A percentile compares a stretch with the other conserved stretches of the same genome.
Evolutionary conservation across 169 alveolate genomes (phyloP).

Genomic region (Eimeria sp.): DNA sequence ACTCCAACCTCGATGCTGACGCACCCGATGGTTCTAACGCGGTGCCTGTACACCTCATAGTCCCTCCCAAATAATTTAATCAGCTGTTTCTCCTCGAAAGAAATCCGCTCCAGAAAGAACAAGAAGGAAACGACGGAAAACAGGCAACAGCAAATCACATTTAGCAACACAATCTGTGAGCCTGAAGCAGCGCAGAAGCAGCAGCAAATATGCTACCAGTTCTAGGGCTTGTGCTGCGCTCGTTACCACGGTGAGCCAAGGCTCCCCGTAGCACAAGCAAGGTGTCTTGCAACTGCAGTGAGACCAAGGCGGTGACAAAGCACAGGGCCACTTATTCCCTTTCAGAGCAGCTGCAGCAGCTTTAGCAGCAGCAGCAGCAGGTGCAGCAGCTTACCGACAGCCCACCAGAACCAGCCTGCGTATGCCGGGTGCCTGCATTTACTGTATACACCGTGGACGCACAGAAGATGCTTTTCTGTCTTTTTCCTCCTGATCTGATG

Average conservation of each 20-base stretch:
- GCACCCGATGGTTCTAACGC: conserved; percentile 47
- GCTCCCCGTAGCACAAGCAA: neutral
- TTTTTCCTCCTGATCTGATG: conserved; percentile 71
- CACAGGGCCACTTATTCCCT: neutral
- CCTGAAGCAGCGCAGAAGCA: conserved; percentile 39
- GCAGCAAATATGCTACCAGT: neutral
- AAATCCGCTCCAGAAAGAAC: conserved; percentile 65
- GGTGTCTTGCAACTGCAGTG: neutral
- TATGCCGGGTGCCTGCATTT: conserved; percentile 80
- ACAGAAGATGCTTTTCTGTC: conserved; percentile 24
- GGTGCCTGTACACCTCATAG: conserved; percentile 64
- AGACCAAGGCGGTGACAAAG: neutral
- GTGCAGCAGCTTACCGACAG: conserved; percentile 74
- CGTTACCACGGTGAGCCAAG: too few species aligned
- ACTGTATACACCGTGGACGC: conserved; percentile 69
- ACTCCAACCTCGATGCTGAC: neutral
- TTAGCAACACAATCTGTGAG: conserved; percentile 50
- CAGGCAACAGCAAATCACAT: conserved; percentile 35
- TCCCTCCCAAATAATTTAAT: conserved; percentile 39
- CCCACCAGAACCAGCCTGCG: conserved; percentile 85
- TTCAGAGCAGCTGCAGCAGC: neutral
- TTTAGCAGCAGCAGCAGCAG: conserved; percentile 4
- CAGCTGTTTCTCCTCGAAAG: conserved; percentile 61
- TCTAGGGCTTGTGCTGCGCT: neutral
- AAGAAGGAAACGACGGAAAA: conserved; percentile 23